These are phyloP conservation scores for Ophiorrhiza pumila DNA, from an alignment of 257 asterid species.

Conservation along the genomic window DNA sequence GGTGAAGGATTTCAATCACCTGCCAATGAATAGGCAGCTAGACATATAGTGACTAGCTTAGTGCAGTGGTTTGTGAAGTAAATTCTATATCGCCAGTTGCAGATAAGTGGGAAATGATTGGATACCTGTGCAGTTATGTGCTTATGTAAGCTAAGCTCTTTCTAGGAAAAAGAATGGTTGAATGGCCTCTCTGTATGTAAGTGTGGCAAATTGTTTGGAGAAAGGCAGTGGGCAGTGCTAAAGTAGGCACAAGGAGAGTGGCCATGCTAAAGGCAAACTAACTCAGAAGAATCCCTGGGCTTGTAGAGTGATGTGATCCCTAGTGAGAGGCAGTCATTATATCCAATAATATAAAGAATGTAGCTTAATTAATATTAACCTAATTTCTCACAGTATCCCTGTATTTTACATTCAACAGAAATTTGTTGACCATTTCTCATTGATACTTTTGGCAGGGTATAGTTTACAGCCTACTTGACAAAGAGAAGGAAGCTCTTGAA, in stretches of 20 bases:
- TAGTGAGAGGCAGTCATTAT: too few relatives aligned
- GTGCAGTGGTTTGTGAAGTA: neutral
- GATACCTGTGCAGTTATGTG: neutral
- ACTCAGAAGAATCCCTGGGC: neutral
- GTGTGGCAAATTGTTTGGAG: neutral
- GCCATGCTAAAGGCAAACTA: neutral
- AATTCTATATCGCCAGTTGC: neutral
- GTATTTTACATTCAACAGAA: neutral
- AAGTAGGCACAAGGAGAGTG: neutral
- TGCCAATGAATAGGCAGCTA: neutral
- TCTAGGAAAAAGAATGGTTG: neutral
- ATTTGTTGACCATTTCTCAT: neutral
- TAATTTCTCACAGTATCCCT: neutral
- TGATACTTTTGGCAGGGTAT: conserved; percentile 58
- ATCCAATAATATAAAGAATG: neutral
- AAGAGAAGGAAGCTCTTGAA: conserved; percentile 65
- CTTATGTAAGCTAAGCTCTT: neutral
- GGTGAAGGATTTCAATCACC: neutral
- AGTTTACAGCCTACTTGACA: conserved; percentile 68
- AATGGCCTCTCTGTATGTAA: neutral
- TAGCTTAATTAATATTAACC: neutral
- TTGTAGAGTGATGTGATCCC: too few relatives aligned
- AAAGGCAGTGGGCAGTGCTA: neutral
- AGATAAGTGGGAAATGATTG: neutral
- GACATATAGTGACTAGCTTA: neutral